These are phyloP conservation scores for Pholiota conissans DNA, from an alignment of 768 basidiomycete species.

Conservation along the genomic window DNA sequence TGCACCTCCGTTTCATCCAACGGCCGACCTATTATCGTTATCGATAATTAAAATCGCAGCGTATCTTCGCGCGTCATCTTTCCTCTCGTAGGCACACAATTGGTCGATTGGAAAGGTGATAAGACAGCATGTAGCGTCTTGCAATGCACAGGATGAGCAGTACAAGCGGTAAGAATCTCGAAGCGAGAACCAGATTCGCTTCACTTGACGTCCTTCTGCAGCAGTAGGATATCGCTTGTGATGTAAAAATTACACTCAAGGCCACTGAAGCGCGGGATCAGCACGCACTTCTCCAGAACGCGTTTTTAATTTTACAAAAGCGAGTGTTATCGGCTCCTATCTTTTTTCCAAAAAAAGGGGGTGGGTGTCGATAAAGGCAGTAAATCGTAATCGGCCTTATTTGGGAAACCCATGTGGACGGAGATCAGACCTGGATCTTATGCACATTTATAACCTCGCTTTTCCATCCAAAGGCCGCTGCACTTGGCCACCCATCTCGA, in stretches of 20 bases:
- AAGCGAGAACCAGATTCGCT: background rate
- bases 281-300: background rate
- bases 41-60: background rate
- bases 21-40: background rate
- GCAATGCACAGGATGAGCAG: background rate
- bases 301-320: background rate
- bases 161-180: background rate
- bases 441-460: constrained; percentile 2
- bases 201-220: background rate
- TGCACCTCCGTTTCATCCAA: too few relatives aligned
- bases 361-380: background rate
- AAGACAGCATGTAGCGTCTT: background rate
- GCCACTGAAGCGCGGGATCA: background rate
- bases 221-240: background rate
- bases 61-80: background rate
- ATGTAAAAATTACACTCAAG: background rate
- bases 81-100: background rate
- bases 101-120: background rate
- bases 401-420: background rate
- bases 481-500: background rate
- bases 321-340: constrained; percentile 5
- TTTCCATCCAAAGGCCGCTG: background rate
- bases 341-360: background rate
- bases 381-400: constrained; percentile 1
- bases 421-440: background rate